Evolutionary conservation across 257 asterid species (phyloP).

Genomic region (Echium plantagineum): DNA sequence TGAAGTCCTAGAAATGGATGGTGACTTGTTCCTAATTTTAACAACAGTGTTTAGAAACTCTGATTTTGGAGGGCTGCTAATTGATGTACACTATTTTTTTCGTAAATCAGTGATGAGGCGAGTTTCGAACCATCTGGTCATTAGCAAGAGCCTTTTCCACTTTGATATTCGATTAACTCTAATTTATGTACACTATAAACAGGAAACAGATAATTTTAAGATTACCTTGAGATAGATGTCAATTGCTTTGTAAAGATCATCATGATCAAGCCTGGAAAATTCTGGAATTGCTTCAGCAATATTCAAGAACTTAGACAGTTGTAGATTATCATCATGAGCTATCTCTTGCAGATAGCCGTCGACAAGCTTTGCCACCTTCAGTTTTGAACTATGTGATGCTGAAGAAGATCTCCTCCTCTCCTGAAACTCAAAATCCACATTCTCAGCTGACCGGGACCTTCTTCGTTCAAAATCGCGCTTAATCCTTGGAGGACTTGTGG

Average conservation of each 20-base stretch:
- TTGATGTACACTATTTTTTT: too few species aligned
- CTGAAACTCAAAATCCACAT: conserved; percentile 51
- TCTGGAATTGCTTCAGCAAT: conserved; percentile 67
- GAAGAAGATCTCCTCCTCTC: conserved; percentile 83
- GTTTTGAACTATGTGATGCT: conserved; percentile 63
- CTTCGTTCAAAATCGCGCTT: conserved; percentile 46
- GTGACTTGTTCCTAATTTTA: background rate
- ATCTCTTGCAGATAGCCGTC: conserved; percentile 64
- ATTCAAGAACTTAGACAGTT: conserved; percentile 46
- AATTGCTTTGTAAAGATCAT: conserved; percentile 79
- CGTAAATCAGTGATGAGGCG: too few species aligned
- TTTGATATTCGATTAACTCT: too few species aligned
- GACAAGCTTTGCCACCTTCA: conserved; percentile 71
- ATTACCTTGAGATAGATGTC: conserved; percentile 78
- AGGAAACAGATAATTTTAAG: background rate
- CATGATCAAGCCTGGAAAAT: conserved; percentile 74
- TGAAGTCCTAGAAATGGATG: background rate
- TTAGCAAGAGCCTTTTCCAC: too few species aligned
- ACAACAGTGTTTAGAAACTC: background rate
- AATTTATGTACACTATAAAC: too few species aligned
- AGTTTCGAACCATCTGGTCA: too few species aligned
- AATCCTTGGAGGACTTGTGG: conserved; percentile 55
- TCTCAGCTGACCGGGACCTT: conserved; percentile 77
- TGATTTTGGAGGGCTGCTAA: too few species aligned
- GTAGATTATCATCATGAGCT: conserved; percentile 43